Evolutionary conservation across 192 early-diverging fungal species (phyloP), one percentile per base, ranked within the genome.

Genomic region (Thamnidium elegans): DNA sequence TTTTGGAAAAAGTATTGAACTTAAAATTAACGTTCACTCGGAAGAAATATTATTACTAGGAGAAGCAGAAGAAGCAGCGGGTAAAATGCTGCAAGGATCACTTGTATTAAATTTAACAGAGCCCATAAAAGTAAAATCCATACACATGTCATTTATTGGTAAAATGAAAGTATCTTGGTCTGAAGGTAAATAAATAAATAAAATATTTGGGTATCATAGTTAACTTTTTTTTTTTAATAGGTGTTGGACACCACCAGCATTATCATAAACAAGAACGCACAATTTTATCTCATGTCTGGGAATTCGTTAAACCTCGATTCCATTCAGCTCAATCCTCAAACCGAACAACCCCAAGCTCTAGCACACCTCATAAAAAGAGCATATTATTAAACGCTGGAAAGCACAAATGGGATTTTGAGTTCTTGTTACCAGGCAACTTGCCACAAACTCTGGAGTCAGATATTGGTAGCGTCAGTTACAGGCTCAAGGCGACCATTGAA

Each of bases 381-480:
- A 54, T 74, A 32, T 34, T 55, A 26, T 66, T 82, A 50, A 50
- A 65, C 2, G 61, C 74, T 3, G 66, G 68, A 26, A 69, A 55
- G 43, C 63, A 80, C 48, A 66, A 47, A 21, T 86, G 70, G 70
- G 65, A 68, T 26, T 88, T 88, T 56, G 84, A 86, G 47, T 26
- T 86, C 26, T 61, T 75, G 7, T n/a, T 88, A 2, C 72, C 78
- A 4, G 86, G 86, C 5, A 62, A 81, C 31, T 66, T 86, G 47
- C 86, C 86, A 5, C 84, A 88, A 62, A 79, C 86, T 0, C 70
- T 79, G 10, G 68, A 77, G 15, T 76, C 75, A 4, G 61, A 53
- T 30, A 68, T 79, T 11, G 44, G 76, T 58, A 77, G 78, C n/a
- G 68, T 67, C 19, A 68, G 84, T 11, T 88, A 88, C 58, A 55